Evolutionary conservation across 2,329 filamentous ascomycete genomes (phyloP).

Genomic region (Calonectria leucothoes): DNA sequence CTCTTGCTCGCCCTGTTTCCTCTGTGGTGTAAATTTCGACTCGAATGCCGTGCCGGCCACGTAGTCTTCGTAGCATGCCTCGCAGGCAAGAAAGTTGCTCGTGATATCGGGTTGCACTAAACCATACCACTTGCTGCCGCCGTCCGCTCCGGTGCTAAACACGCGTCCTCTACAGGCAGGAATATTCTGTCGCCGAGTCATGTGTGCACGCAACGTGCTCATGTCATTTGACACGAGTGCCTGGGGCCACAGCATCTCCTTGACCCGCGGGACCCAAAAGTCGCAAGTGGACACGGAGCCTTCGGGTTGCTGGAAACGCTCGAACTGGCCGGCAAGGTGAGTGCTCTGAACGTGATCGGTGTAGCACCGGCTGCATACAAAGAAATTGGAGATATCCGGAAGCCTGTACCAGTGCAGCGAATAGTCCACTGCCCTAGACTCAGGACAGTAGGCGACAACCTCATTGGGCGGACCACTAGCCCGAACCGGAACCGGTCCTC

Average conservation of each 20-base stretch:
- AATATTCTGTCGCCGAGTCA: constrained; percentile 40
- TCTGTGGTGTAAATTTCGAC: constrained; percentile 40
- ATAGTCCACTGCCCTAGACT: constrained; percentile 42
- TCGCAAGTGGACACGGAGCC: constrained; percentile 45
- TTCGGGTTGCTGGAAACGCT: constrained; percentile 35
- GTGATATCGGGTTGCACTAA: constrained; percentile 45
- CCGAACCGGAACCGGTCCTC: constrained; percentile 25
- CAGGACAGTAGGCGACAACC: constrained; percentile 43
- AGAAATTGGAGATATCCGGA: constrained; percentile 42
- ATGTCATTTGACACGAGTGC: constrained; percentile 43
- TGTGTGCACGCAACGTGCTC: constrained; percentile 40
- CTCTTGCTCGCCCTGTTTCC: constrained; percentile 39
- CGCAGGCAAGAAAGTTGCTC: constrained; percentile 49
- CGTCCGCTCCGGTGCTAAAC: constrained; percentile 34
- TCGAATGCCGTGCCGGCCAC: constrained; percentile 45
- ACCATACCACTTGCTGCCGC: constrained; percentile 48
- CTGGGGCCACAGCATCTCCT: constrained; percentile 47
- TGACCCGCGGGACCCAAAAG: constrained; percentile 48
- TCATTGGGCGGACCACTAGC: constrained; percentile 38
- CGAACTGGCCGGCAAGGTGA: constrained; percentile 44
- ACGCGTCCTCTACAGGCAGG: constrained; percentile 44
- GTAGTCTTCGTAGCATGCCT: constrained; percentile 52
- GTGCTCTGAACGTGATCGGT: constrained; percentile 50
- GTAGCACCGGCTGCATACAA: constrained; percentile 56
- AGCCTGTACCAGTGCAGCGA: constrained; percentile 47